phyloP scores from a whole-genome alignment of 768 basidiomycete genomes.

The Tylopilus vinaceipallidus region DNA sequence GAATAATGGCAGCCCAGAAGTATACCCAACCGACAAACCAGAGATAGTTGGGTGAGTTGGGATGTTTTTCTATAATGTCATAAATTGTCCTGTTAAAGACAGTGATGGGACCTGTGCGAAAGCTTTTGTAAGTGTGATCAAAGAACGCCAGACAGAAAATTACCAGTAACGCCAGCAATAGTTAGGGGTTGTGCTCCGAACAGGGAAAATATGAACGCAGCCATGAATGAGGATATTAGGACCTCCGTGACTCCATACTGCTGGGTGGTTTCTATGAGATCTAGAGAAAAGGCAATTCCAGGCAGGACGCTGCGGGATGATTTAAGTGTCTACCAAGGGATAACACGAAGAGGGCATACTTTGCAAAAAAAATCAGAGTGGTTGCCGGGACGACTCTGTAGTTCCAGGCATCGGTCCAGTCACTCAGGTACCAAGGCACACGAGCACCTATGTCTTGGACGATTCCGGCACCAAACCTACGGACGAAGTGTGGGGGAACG shows the following conservation, averaged over 20 bases:
- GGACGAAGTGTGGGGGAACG: conserved; percentile 17
- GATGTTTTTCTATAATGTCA: conserved; percentile 58
- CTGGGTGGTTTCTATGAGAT: conserved; percentile 86
- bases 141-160: background rate
- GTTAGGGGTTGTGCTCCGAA: conserved; percentile 90
- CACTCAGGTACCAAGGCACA: conserved; percentile 75
- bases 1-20: conserved; percentile 82
- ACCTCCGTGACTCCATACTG: conserved; percentile 91
- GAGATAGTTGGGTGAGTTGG: conserved; percentile 69
- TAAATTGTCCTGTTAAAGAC: conserved; percentile 91
- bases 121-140: background rate
- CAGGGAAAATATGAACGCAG: conserved; percentile 82
- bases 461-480: conserved; percentile 58
- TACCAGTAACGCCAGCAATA: conserved; percentile 88
- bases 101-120: conserved; percentile 72
- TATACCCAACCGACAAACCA: conserved; percentile 94
- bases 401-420: conserved; percentile 92
- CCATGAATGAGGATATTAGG: conserved; percentile 81
- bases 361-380: conserved; percentile 81
- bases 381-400: conserved; percentile 89
- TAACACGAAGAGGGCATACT: conserved; percentile 44
- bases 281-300: conserved; percentile 88
- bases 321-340: background rate
- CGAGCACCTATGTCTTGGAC: conserved; percentile 66
- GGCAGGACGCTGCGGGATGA: conserved; percentile 63